These are phyloP conservation scores for Ambrosia hybrid DNA, from an alignment of 140 eudicot species.

Conservation along the genomic window DNA sequence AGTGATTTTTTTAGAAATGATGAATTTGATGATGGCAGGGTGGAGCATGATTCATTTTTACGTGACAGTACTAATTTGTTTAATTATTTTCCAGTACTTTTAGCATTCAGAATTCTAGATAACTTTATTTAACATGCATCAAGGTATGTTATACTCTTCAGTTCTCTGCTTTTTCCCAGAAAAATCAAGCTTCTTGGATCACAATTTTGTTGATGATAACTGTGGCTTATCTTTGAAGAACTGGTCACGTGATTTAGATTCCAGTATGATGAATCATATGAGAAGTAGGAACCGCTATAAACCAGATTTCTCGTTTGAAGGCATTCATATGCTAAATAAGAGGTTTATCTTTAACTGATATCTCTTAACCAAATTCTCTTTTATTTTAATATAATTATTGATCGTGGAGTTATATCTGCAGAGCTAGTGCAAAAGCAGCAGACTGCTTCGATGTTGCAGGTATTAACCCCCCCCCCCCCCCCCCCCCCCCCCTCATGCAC, in stretches of 20 bases:
- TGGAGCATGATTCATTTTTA: slow-evolving; percentile 31
- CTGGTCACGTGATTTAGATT: slow-evolving; percentile 38
- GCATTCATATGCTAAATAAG: slow-evolving; percentile 25
- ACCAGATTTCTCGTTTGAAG: slow-evolving; percentile 38
- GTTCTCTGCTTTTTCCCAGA: slow-evolving; percentile 28
- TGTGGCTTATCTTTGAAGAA: slow-evolving; percentile 37
- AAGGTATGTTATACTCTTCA: slow-evolving; percentile 21
- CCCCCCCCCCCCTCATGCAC: too few relatives aligned
- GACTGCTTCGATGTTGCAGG: slow-evolving; percentile 42
- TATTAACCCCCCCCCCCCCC: background rate
- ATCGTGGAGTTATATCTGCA: slow-evolving; percentile 40
- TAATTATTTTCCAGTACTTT: slow-evolving; percentile 12
- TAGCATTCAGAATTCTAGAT: background rate
- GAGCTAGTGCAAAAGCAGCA: slow-evolving; percentile 37
- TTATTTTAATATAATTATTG: slow-evolving; percentile 3
- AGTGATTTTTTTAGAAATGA: slow-evolving; percentile 35
- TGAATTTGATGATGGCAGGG: slow-evolving; percentile 33
- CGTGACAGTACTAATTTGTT: slow-evolving; percentile 47
- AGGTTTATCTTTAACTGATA: slow-evolving; percentile 37
- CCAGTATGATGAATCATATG: slow-evolving; percentile 36
- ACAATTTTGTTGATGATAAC: slow-evolving; percentile 42
- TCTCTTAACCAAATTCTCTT: slow-evolving; percentile 1
- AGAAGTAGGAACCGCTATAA: slow-evolving; percentile 35
- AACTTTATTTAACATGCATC: slow-evolving; percentile 15
- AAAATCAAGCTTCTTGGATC: slow-evolving; percentile 41